Base-by-base conservation (phyloP, 1,284 basidiomycete species). In the Puccinia brachypodii region DNA sequence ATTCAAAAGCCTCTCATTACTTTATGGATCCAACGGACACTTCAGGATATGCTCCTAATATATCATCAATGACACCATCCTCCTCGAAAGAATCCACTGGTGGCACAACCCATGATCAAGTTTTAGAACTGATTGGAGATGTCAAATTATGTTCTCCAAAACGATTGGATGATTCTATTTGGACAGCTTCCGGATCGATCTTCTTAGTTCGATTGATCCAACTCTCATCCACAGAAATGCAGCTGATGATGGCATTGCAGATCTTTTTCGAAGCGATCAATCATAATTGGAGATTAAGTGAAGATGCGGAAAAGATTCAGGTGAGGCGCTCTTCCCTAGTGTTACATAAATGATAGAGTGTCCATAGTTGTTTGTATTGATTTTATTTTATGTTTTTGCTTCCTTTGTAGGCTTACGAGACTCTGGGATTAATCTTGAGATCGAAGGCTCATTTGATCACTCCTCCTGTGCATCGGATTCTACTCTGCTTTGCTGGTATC, bases 101-200 rank as follows among this genome's bases (percentile, higher is more conserved):
- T 89, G 81, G 89, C 89, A 8, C 87, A 92, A 62, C 89, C 88
- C 82, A 74, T n/a, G 44, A 82, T 73, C 78, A 83, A 74, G 82
- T 84, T 8, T 86, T 85, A 31, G 83, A 85, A 64, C 86, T 90
- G 22, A 85, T 88, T 31, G 92, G 92, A 0, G 89, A 92, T 84
- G 89, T 93, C 2, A 88, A 91, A 82, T 86, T 91, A 1, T 89
- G 91, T 62, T 89, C 89, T 31, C 90, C 90, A 19, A 88, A 88
- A 33, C 89, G 91, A 75, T 86, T 96, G 50, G 95, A 97, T 86
- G 89, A 90, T 82, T 90, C 92, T 0, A 87, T 97, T 76, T 94
- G 93, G 91, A 91, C 91, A 84, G 90, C 94, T 68, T 95, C 95
- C 0, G 95, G 96, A 1, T 91, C 92, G 1, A 90, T 92, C 3